A percentile compares a stretch with the other conserved stretches of the same genome.
These are phyloP conservation scores for Phlebopus sp. DNA, from an alignment of 1,284 basidiomycete genomes.

Conservation along the genomic window DNA sequence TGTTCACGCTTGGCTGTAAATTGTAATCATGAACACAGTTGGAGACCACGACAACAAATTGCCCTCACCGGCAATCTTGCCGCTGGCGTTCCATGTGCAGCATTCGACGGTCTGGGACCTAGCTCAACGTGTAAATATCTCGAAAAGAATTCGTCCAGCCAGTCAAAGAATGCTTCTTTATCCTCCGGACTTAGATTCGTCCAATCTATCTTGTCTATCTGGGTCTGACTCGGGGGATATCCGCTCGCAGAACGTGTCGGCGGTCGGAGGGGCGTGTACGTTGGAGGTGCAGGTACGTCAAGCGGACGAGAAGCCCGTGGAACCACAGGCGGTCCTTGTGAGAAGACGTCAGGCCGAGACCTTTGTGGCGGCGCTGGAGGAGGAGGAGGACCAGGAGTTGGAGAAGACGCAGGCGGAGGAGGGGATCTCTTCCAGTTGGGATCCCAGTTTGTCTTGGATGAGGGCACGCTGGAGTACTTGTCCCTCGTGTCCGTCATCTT, in stretches of 20 bases:
- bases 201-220: constrained; percentile 56
- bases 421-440: constrained; percentile 36
- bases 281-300: not conserved
- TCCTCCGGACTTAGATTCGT: constrained; percentile 60
- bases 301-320: constrained; percentile 8
- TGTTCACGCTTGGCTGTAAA: constrained; percentile 20
- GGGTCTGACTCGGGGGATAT: constrained; percentile 20
- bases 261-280: constrained; percentile 10
- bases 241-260: constrained; percentile 20
- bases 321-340: constrained; percentile 2
- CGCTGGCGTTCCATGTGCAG: too few relatives aligned
- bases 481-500: constrained; percentile 57
- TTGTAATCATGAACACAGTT: constrained; percentile 1
- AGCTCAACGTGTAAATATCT: constrained; percentile 33
- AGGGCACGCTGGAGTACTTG: constrained; percentile 49
- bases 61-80: constrained; percentile 15
- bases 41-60: not conserved
- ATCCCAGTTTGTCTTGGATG: constrained; percentile 62
- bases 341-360: constrained; percentile 10
- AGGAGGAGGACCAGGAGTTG: constrained; percentile 1
- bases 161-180: constrained; percentile 68
- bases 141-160: constrained; percentile 77
- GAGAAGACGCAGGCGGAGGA: constrained; percentile 17
- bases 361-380: constrained; percentile 19
- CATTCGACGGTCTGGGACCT: constrained; percentile 6